Conservation (phyloP, 75 land plant genomes). For the Pinus tabuliformis region DNA sequence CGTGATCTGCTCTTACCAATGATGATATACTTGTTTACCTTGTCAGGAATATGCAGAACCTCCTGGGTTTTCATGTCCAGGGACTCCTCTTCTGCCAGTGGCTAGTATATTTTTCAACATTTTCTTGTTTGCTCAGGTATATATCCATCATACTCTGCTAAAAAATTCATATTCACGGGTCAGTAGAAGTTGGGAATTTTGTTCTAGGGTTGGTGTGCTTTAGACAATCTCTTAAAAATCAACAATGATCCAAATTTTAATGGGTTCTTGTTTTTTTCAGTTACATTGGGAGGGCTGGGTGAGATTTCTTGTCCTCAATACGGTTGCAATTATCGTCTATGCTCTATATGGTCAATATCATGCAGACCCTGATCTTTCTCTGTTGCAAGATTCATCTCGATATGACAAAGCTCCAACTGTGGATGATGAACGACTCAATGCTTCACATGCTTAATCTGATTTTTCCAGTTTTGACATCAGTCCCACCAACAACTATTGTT, state of each 20-base stretch:
- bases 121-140: conserved; percentile 95
- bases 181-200: not conserved
- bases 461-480: not conserved
- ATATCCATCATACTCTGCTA: not conserved
- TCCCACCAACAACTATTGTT: not conserved
- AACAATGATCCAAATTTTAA: not conserved
- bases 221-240: not conserved
- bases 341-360: conserved; percentile 84
- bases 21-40: not conserved
- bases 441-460: not conserved
- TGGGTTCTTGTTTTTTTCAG: conserved; percentile 37
- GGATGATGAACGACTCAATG: conserved; percentile 14
- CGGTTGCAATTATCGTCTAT: conserved; percentile 55
- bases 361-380: conserved; percentile 43
- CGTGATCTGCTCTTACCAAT: not conserved
- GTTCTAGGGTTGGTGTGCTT: not conserved
- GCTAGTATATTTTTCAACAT: conserved; percentile 80
- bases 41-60: conserved; percentile 63
- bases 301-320: conserved; percentile 64
- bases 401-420: conserved; percentile 43
- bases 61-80: conserved; percentile 91
- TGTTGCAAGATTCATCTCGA: conserved; percentile 17
- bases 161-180: not conserved
- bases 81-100: conserved; percentile 75
- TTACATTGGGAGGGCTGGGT: conserved; percentile 93